Base-by-base conservation (phyloP, 2,329 filamentous ascomycete genomes). In the Cadophora malorum region DNA sequence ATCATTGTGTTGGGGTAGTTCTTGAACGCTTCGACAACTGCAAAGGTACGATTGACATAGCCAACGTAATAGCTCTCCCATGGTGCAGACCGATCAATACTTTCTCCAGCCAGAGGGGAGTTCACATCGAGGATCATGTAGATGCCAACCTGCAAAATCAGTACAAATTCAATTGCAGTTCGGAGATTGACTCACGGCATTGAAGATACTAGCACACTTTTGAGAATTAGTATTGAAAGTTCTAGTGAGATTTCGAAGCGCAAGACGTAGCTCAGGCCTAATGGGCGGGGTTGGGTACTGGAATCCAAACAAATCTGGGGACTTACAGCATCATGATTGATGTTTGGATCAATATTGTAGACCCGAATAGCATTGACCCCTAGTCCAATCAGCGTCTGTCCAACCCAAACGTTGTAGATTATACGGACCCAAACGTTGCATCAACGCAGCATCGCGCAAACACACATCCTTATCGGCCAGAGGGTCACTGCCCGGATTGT, bases 121-220 rank as follows among this genome's bases (percentile, higher is more conserved):
- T 91, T 91, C 78, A 91, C 88, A 74, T 91, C 88, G 72, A 90
- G 82, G 74, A 90, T 79, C 86, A 90, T 88, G 80, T 90, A 90
- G 79, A 90, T 90, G 76, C 88, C 88, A 70, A 88, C 75, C 75
- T 77, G 7, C 63, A 28, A 16, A 9, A 33, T 71, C 55, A 70
- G 66, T 45, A 25, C 7, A 38, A 7, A n/a, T 9, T 8, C 6
- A 79, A 4, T 28, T 50, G n/a, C 19, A 23, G 1, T 47, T 19
- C 12, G 78, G 65, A 72, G 81, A 35, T 21, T 7, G 16, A 71
- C 72, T 16, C 63, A 76, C 84, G 31, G 85, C 84, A 72, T 91
- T 90, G 82, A 90, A 91, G 74, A 90, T 88, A 73, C 85, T 88
- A 67, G 86, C 88, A 75, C 88, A 91, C 71, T 59, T 6, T 6